A percentile compares a stretch with the other conserved stretches of the same genome.
phyloP scores from a whole-genome alignment of 2,329 filamentous ascomycete species.

The Colletotrichum sp. region DNA sequence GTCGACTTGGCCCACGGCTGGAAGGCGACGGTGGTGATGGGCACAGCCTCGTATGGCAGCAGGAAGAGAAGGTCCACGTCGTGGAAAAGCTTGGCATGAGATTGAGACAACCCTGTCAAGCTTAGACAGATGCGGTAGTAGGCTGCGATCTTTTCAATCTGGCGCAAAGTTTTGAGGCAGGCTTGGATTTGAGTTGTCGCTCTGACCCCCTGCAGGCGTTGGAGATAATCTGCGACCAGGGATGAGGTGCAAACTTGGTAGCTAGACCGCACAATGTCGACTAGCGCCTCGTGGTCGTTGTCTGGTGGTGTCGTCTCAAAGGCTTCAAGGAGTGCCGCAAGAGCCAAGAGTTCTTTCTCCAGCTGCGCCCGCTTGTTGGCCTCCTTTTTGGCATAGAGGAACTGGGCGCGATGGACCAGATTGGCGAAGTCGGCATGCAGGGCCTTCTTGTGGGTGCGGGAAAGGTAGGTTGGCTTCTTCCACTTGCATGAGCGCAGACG shows the following conservation, averaged over 20 bases:
- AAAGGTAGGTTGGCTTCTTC: slow-evolving; percentile 19
- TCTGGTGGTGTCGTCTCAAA: slow-evolving; percentile 1
- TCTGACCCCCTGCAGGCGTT: slow-evolving; percentile 6
- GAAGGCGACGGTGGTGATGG: slow-evolving; percentile 15
- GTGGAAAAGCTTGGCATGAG: neutral
- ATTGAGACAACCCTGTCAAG: neutral
- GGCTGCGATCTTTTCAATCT: slow-evolving; percentile 22
- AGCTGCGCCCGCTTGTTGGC: neutral
- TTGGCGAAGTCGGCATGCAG: slow-evolving; percentile 19
- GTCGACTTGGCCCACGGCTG: slow-evolving; percentile 21
- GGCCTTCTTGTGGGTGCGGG: slow-evolving; percentile 22
- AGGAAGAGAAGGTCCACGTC: slow-evolving; percentile 12
- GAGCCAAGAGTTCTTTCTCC: neutral
- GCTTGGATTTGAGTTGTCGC: slow-evolving; percentile 20
- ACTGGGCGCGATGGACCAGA: slow-evolving; percentile 13
- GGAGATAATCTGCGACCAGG: slow-evolving; percentile 2
- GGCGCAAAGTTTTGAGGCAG: slow-evolving; percentile 22
- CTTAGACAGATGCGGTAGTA: slow-evolving; percentile 17
- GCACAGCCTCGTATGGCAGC: slow-evolving; percentile 15
- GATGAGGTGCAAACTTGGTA: slow-evolving; percentile 10
- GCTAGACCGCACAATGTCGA: slow-evolving; percentile 6
- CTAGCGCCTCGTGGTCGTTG: slow-evolving; percentile 1
- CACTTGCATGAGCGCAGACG: slow-evolving; percentile 20
- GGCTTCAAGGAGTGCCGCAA: slow-evolving; percentile 3
- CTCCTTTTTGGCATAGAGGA: slow-evolving; percentile 18